phyloP scores from a whole-genome alignment of 306 rosid species.

The Lathyrus sativus region DNA sequence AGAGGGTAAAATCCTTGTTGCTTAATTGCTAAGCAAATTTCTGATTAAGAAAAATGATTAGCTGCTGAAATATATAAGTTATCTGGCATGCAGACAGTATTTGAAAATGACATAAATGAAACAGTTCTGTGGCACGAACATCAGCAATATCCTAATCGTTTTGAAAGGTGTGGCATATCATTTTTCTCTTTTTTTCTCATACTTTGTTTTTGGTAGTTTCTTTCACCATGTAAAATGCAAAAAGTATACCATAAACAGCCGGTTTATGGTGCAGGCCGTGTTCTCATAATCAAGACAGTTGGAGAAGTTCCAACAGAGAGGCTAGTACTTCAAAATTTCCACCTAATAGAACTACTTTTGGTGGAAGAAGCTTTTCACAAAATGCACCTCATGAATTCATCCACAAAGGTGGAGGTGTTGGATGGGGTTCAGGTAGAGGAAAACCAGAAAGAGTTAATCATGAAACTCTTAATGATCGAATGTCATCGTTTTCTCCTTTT shows the following conservation, averaged over 20 bases:
- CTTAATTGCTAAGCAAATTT: not conserved
- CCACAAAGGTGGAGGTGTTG: constrained; percentile 36
- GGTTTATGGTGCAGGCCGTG: constrained; percentile 18
- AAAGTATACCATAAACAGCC: too few species aligned
- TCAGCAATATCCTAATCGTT: not conserved
- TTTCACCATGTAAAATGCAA: too few species aligned
- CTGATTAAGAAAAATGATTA: not conserved
- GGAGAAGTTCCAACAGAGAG: constrained; percentile 17
- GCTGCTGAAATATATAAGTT: not conserved
- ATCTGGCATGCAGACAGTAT: constrained; percentile 41
- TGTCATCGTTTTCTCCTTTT: not conserved
- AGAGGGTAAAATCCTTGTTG: constrained; percentile 37
- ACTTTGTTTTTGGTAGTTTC: too few species aligned
- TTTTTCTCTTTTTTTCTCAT: too few species aligned
- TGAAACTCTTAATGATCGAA: not conserved
- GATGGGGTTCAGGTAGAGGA: constrained; percentile 51
- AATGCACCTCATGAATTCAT: constrained; percentile 7
- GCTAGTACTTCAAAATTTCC: not conserved
- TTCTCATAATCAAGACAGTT: not conserved
- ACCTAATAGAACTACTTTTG: not conserved
- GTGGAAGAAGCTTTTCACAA: constrained; percentile 6
- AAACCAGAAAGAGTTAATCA: not conserved
- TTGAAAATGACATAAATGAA: constrained; percentile 43
- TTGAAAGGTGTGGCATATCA: constrained; percentile 30
- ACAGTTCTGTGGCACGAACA: constrained; percentile 50